A percentile compares a stretch with the other conserved stretches of the same genome.
phyloP scores from a whole-genome alignment of 805 yeast genomes.

The Metschnikowia lochheadii region DNA sequence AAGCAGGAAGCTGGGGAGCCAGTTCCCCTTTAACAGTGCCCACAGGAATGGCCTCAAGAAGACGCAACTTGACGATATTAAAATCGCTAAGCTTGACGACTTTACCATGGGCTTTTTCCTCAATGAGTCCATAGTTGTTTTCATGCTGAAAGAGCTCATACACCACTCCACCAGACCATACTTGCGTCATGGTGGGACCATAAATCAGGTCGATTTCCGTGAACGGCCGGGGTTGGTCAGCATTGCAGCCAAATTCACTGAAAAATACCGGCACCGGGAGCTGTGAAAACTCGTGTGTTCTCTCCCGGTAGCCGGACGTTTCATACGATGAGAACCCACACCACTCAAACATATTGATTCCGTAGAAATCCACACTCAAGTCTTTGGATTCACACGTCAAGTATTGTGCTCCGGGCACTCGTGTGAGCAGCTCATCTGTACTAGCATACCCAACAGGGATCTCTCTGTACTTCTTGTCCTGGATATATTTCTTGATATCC shows the following conservation, averaged over 20 bases:
- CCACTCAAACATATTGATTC: slow-evolving; percentile 40
- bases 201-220: slow-evolving; percentile 35
- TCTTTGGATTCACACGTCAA: slow-evolving; percentile 22
- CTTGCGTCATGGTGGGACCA: slow-evolving; percentile 30
- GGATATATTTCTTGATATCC: slow-evolving; percentile 29
- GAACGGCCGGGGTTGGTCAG: slow-evolving; percentile 34
- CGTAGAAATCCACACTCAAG: slow-evolving; percentile 30
- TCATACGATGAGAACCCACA: slow-evolving; percentile 37
- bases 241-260: slow-evolving; percentile 39
- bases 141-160: slow-evolving; percentile 35
- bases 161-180: slow-evolving; percentile 39
- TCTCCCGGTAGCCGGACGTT: slow-evolving; percentile 35
- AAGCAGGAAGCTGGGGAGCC: not conserved
- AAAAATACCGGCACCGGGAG: slow-evolving; percentile 36
- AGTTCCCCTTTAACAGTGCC: slow-evolving; percentile 8
- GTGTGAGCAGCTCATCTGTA: slow-evolving; percentile 32
- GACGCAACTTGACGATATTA: slow-evolving; percentile 24
- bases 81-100: slow-evolving; percentile 30
- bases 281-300: slow-evolving; percentile 27
- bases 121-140: slow-evolving; percentile 36
- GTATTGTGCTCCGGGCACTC: slow-evolving; percentile 27
- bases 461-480: slow-evolving; percentile 23
- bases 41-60: slow-evolving; percentile 20
- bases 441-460: slow-evolving; percentile 42
- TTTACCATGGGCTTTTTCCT: slow-evolving; percentile 23